phyloP scores from a whole-genome alignment of 192 early-diverging fungal genomes.

The Mortierella alpina region DNA sequence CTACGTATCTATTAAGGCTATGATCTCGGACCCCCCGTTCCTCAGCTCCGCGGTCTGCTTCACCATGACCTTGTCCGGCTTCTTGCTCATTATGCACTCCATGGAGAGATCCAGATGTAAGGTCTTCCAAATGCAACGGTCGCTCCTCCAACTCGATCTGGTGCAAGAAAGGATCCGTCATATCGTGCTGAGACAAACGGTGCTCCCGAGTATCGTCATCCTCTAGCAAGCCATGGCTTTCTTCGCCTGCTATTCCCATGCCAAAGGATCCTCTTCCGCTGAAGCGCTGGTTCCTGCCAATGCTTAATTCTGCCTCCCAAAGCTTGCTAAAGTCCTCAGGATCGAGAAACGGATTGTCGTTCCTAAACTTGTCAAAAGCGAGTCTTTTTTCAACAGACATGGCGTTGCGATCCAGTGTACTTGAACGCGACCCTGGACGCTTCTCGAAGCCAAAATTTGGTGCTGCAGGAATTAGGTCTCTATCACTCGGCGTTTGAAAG shows the following conservation, averaged over 20 bases:
- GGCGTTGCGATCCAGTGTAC: background rate
- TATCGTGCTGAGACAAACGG: conserved; percentile 13
- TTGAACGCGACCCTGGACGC: background rate
- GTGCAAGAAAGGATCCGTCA: conserved; percentile 13
- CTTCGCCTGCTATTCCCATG: background rate
- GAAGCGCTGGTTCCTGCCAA: background rate
- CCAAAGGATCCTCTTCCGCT: conserved; percentile 15
- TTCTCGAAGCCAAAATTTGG: background rate
- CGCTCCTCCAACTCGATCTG: background rate
- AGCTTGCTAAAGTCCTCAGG: conserved; percentile 24
- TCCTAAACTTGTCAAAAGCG: conserved; percentile 15
- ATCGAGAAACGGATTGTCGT: conserved; percentile 40
- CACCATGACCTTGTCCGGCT: background rate
- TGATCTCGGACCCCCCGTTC: background rate
- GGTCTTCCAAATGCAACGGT: conserved; percentile 17
- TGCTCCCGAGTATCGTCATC: conserved; percentile 20
- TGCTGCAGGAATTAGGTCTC: conserved; percentile 12
- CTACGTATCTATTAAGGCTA: no score
- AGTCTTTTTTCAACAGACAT: conserved; percentile 8
- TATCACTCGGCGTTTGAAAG: conserved; percentile 9
- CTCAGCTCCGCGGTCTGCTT: conserved; percentile 2
- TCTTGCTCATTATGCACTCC: no score
- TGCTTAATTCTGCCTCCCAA: conserved; percentile 34
- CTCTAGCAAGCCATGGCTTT: background rate
- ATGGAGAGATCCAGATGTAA: background rate